Percentiles rank a stretch among this genome's conserved stretches.
These are phyloP conservation scores for Apophysomyces variabilis DNA, from an alignment of 371 early-diverging fungal genomes.

Conservation along the genomic window DNA sequence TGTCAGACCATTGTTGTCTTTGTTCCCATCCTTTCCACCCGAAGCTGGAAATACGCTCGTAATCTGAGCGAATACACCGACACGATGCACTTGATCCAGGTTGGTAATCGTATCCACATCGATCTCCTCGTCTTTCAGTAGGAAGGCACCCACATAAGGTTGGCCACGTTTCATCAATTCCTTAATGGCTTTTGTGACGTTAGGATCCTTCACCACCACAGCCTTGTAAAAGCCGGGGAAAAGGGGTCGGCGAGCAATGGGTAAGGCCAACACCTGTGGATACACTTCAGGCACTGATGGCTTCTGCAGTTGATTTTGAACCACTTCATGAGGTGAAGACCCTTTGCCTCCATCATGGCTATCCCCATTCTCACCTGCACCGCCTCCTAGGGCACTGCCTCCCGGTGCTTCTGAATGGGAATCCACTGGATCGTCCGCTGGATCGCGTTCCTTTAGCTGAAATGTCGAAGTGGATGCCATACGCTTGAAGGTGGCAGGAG, in stretches of 20 bases:
- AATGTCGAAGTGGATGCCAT: conserved; percentile 24
- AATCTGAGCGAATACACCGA: conserved; percentile 98
- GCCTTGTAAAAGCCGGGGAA: conserved; percentile 98
- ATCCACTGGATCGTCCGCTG: conserved; percentile 34
- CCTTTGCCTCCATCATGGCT: conserved; percentile 23
- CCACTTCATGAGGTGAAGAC: conserved; percentile 37
- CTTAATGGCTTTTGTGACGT: conserved; percentile 90
- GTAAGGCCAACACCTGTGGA: conserved; percentile 91
- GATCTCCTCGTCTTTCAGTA: conserved; percentile 86
- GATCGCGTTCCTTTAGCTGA: conserved; percentile 41
- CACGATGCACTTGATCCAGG: conserved; percentile 80
- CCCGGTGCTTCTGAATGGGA: conserved; percentile 23
- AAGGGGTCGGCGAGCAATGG: conserved; percentile 91
- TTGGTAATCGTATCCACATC: conserved; percentile 83
- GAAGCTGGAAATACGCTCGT: conserved; percentile 93
- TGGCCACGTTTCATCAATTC: conserved; percentile 88
- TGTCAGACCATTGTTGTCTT: conserved; percentile 83
- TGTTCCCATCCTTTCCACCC: conserved; percentile 30
- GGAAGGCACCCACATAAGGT: conserved; percentile 94
- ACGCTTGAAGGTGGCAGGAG: conserved; percentile 31
- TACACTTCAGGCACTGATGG: conserved; percentile 86
- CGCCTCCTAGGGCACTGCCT: conserved; percentile 25
- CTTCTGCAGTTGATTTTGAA: conserved; percentile 69
- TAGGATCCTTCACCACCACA: conserved; percentile 91
- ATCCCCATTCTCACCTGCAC: conserved; percentile 32